phyloP scores from a whole-genome alignment of 2,329 filamentous ascomycete genomes.

The Hypoxylon sp. region DNA sequence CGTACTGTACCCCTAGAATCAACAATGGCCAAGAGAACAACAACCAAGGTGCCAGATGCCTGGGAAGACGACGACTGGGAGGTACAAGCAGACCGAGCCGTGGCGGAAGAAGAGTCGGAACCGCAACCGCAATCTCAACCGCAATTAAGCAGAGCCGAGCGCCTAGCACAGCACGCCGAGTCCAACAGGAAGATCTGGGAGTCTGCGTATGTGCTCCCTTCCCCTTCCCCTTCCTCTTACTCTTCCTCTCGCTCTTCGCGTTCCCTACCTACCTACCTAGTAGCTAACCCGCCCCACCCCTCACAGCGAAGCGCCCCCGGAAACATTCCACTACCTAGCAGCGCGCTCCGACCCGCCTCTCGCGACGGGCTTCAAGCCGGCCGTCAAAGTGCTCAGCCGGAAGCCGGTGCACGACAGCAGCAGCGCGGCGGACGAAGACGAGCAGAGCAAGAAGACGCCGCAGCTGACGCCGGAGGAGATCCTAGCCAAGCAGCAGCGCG shows the following conservation, averaged over 20 bases:
- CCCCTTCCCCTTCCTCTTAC: conserved; percentile 9
- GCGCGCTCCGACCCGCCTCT: conserved; percentile 63
- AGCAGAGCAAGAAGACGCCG: conserved; percentile 73
- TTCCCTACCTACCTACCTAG: neutral
- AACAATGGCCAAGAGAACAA: conserved; percentile 62
- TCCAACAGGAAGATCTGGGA: conserved; percentile 90
- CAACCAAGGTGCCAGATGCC: conserved; percentile 74
- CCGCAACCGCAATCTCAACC: conserved; percentile 55
- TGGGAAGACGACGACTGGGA: conserved; percentile 96
- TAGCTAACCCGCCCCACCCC: conserved; percentile 18
- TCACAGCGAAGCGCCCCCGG: conserved; percentile 77
- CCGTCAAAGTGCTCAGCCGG: conserved; percentile 87
- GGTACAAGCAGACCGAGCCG: conserved; percentile 74
- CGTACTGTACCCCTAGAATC: neutral
- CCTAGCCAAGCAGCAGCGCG: conserved; percentile 80
- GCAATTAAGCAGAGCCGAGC: conserved; percentile 79
- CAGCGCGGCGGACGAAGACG: conserved; percentile 70
- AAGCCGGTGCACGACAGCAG: conserved; percentile 75
- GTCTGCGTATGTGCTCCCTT: conserved; percentile 75
- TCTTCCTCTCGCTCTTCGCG: neutral
- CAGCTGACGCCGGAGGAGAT: conserved; percentile 82
- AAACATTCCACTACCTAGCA: conserved; percentile 79
- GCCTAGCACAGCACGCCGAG: conserved; percentile 84
- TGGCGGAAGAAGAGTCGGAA: conserved; percentile 56
- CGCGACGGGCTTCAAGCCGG: conserved; percentile 79